Evolutionary conservation across 2,329 filamentous ascomycete species (phyloP).

Genomic region (Didymosphaeria variabile): DNA sequence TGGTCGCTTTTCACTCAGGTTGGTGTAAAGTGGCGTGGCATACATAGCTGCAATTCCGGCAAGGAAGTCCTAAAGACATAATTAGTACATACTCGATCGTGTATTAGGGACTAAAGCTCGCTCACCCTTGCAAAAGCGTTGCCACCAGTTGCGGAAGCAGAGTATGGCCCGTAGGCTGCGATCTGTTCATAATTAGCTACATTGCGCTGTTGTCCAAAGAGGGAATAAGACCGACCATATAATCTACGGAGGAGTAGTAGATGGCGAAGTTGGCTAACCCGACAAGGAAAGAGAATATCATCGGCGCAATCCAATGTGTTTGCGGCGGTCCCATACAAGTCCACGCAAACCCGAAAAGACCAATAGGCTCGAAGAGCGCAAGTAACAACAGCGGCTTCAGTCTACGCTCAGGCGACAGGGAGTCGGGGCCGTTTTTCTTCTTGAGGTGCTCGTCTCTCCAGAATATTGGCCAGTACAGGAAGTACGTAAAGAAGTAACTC

Average conservation of each 20-base stretch:
- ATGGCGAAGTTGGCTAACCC: constrained; percentile 75
- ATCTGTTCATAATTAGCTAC: constrained; percentile 45
- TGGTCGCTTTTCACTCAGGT: constrained; percentile 49
- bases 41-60: constrained; percentile 75
- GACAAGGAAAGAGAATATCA: constrained; percentile 71
- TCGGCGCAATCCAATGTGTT: constrained; percentile 72
- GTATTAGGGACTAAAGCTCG: not conserved
- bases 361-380: constrained; percentile 68
- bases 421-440: constrained; percentile 49
- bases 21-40: constrained; percentile 65
- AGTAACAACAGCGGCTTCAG: constrained; percentile 70
- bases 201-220: not conserved
- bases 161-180: constrained; percentile 75
- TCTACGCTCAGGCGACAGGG: constrained; percentile 67
- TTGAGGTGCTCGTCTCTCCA: constrained; percentile 51
- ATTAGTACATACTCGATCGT: not conserved
- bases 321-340: constrained; percentile 68
- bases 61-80: constrained; percentile 64
- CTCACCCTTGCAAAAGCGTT: constrained; percentile 71
- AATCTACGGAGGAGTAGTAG: constrained; percentile 80
- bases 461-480: constrained; percentile 64
- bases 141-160: constrained; percentile 77
- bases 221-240: constrained; percentile 61
- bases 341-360: constrained; percentile 75
- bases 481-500: constrained; percentile 71